A percentile compares a stretch with the other conserved stretches of the same genome.
Conservation (phyloP, 2,329 filamentous ascomycete species). For the Pyrenophora seminiperda region DNA sequence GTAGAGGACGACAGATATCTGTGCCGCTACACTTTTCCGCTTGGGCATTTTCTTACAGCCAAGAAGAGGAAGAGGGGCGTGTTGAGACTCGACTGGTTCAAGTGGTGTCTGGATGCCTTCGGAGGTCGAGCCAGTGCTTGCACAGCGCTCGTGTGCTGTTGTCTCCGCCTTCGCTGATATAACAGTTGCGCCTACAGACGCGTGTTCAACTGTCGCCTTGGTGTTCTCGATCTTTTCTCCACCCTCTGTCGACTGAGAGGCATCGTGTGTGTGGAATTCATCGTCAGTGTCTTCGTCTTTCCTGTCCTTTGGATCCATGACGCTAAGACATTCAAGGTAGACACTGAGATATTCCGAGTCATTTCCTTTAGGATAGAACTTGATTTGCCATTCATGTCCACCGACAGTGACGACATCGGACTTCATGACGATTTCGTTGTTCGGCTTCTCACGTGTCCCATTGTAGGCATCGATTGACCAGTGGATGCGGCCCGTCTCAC, state of each 20-base stretch:
- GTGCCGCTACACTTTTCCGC: slow-evolving; percentile 58
- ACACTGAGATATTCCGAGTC: slow-evolving; percentile 63
- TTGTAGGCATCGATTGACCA: slow-evolving; percentile 65
- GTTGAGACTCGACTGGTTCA: slow-evolving; percentile 29
- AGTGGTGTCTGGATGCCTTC: slow-evolving; percentile 1
- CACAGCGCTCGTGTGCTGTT: slow-evolving; percentile 1
- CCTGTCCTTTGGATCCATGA: slow-evolving; percentile 34
- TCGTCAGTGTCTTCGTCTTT: slow-evolving; percentile 5
- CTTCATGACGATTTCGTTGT: slow-evolving; percentile 62
- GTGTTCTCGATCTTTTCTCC: slow-evolving; percentile 1
- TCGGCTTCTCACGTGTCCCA: slow-evolving; percentile 65
- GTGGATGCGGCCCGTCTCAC: slow-evolving; percentile 61
- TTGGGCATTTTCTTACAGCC: slow-evolving; percentile 43
- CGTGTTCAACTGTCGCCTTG: not conserved
- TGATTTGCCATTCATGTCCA: slow-evolving; percentile 68
- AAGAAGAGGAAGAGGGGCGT: slow-evolving; percentile 47
- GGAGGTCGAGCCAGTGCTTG: slow-evolving; percentile 3
- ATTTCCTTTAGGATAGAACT: slow-evolving; percentile 67
- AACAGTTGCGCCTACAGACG: not conserved
- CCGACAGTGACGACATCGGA: slow-evolving; percentile 62
- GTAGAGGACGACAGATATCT: slow-evolving; percentile 66
- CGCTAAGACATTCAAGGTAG: slow-evolving; percentile 65
- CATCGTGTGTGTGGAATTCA: not conserved
- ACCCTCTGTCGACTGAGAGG: not conserved
- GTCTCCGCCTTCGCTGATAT: not conserved